Evolutionary conservation across 2,329 filamentous ascomycete genomes (phyloP), one percentile per base, ranked within the genome.

Genomic region (Acrocalymma vagum): DNA sequence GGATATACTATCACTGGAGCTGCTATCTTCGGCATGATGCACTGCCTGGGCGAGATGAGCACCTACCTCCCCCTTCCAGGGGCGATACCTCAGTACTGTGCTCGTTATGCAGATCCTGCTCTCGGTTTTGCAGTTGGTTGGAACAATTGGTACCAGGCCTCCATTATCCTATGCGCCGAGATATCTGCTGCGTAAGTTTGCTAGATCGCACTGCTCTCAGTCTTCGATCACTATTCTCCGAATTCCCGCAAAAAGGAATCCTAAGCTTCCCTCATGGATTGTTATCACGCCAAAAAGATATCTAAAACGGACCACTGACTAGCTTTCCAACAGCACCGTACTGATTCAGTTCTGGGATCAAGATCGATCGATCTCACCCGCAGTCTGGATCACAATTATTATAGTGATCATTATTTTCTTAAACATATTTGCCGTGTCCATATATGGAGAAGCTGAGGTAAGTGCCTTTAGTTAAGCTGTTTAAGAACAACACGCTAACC

Each of bases 361-460:
- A 9, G 51, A 65, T 10, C 34, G 54, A 18, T 59, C 59, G 28
- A 46, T 63, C 47, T 62, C 56, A 28, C 53, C 53, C 10, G 65
- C 62, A 21, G 63, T 65, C 8, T 70, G 63, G 63, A 67, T 70
- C 29, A 43, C 53, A 5, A 49, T 70, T 37, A 62, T 69, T 54
- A 63, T 70, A 22, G 48, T 68, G 10, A 46, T 69, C 37, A 66
- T 69, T 37, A 17, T 69, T 11, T 29, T 27, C 25, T 38, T 69
- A 32, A 70, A 70, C 48, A 63, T 67, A 38, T 67, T 69, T 36
- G 65, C 63, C 3, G 67, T 70, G 10, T 30, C 49, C 10, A 65
- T 70, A 4, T 70, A 69, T 22, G 66, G 78, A 40, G 77, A 80
- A 57, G 72, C 77, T 5, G 77, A 80, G n/a, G n/a, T n/a, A n/a